Conservation (phyloP, 768 basidiomycete species). For the Hemileccinum impolitum region DNA sequence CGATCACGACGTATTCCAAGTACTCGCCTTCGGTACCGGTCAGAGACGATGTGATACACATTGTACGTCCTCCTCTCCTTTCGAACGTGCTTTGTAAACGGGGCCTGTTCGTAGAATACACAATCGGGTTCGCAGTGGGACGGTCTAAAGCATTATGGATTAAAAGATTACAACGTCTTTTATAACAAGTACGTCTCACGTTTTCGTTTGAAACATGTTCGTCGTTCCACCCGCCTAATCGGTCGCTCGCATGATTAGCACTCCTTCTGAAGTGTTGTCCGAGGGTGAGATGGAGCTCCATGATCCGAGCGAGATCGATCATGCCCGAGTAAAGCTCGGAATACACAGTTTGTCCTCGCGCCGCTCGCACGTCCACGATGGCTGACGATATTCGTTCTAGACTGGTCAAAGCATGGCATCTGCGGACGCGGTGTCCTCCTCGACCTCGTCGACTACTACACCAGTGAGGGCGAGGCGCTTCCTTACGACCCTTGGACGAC, state of each 20-base stretch:
- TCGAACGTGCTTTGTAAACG: background rate
- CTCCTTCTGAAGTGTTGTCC: slow-evolving; percentile 40
- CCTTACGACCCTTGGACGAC: slow-evolving; percentile 66
- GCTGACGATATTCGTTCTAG: slow-evolving; percentile 29
- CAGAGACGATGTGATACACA: slow-evolving; percentile 52
- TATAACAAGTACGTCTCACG: slow-evolving; percentile 52
- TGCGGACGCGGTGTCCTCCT: slow-evolving; percentile 66
- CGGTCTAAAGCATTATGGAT: slow-evolving; percentile 56
- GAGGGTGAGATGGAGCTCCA: slow-evolving; percentile 45
- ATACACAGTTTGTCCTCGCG: slow-evolving; percentile 57
- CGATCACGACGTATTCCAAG: slow-evolving; percentile 41
- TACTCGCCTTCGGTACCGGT: slow-evolving; percentile 11
- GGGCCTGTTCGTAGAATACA: slow-evolving; percentile 47
- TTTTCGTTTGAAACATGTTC: background rate
- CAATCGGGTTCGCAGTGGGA: slow-evolving; percentile 75
- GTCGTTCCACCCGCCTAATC: background rate
- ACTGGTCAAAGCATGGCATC: slow-evolving; percentile 70
- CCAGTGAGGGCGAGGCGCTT: slow-evolving; percentile 35
- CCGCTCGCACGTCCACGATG: background rate
- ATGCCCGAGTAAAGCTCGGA: slow-evolving; percentile 48
- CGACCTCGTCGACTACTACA: slow-evolving; percentile 56
- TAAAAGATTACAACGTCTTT: slow-evolving; percentile 50
- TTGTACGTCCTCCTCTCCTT: slow-evolving; percentile 33
- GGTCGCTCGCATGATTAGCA: slow-evolving; percentile 31
- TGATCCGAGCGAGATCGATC: slow-evolving; percentile 48